phyloP scores from a whole-genome alignment of 768 basidiomycete genomes.

The Hypsizygus marmoreus region DNA sequence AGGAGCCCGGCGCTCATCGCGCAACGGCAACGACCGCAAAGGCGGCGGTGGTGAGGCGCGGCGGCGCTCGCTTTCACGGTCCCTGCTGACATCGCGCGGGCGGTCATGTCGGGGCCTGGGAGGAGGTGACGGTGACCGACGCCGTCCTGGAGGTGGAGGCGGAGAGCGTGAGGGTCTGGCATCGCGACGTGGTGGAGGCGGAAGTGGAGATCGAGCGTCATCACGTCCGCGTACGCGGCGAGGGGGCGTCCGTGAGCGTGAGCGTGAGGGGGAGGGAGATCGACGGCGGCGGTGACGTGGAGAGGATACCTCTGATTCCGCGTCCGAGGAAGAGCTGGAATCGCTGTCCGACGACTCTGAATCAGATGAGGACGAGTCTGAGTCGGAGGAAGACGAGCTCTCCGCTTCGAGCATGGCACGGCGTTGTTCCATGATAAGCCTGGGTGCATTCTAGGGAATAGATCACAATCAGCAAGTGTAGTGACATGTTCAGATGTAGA shows the following conservation, averaged over 20 bases:
- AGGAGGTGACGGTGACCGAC: slow-evolving; percentile 12
- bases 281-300: slow-evolving; percentile 27
- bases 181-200: slow-evolving; percentile 18
- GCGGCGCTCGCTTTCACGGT: slow-evolving; percentile 15
- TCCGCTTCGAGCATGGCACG: slow-evolving; percentile 82
- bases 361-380: slow-evolving; percentile 42
- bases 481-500: slow-evolving; percentile 15
- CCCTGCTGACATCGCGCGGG: slow-evolving; percentile 4
- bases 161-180: slow-evolving; percentile 11
- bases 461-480: slow-evolving; percentile 8
- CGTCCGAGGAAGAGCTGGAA: slow-evolving; percentile 33
- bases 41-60: slow-evolving; percentile 17
- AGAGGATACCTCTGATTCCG: slow-evolving; percentile 19
- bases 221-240: slow-evolving; percentile 17
- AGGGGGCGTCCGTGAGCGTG: slow-evolving; percentile 14
- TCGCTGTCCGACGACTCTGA: slow-evolving; percentile 35
- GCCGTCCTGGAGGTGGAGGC: slow-evolving; percentile 14
- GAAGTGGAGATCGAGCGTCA: slow-evolving; percentile 27
- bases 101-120: slow-evolving; percentile 4
- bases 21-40: slow-evolving; percentile 4
- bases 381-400: slow-evolving; percentile 39
- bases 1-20: slow-evolving; percentile 12
- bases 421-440: slow-evolving; percentile 91
- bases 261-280: slow-evolving; percentile 26
- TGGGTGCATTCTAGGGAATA: slow-evolving; percentile 78